These are phyloP conservation scores for Immersiella caudata DNA, from an alignment of 495 filamentous ascomycete genomes.

Conservation along the genomic window DNA sequence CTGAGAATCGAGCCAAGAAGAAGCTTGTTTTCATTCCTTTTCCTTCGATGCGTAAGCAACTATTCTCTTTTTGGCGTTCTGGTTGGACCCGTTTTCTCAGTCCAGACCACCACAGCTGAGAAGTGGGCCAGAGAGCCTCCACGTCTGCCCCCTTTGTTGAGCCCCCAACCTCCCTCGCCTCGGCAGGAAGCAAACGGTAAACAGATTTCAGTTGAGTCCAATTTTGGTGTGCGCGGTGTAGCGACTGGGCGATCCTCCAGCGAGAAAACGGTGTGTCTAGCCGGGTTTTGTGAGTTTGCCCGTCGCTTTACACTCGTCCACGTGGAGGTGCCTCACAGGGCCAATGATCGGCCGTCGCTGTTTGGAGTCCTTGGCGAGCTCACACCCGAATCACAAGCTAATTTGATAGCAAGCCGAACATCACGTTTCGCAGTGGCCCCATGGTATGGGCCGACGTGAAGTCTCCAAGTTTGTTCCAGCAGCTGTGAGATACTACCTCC, in stretches of 20 bases:
- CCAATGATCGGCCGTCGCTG: neutral
- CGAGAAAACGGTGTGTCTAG: neutral
- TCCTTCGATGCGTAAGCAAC: slow-evolving; percentile 3
- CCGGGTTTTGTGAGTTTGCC: neutral
- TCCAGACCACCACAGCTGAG: neutral
- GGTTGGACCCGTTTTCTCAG: neutral
- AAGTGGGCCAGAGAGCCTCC: neutral
- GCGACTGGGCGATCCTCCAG: neutral
- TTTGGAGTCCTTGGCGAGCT: neutral
- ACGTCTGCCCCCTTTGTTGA: neutral
- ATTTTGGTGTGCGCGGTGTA: neutral
- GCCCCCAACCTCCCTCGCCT: neutral
- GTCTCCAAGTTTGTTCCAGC: neutral
- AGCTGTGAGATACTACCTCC: neutral
- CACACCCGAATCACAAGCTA: neutral
- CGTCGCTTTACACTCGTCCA: too few species aligned
- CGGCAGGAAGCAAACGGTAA: neutral
- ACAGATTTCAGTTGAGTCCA: neutral
- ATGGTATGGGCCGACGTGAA: neutral
- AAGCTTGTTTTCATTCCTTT: slow-evolving; percentile 34
- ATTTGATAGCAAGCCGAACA: neutral
- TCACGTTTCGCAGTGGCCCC: neutral
- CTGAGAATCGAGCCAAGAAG: slow-evolving; percentile 25
- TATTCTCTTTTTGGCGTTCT: neutral
- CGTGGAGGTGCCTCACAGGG: neutral